Evolutionary conservation across 2,329 filamentous ascomycete species (phyloP).

Genomic region (Dactylellina drechsleri): DNA sequence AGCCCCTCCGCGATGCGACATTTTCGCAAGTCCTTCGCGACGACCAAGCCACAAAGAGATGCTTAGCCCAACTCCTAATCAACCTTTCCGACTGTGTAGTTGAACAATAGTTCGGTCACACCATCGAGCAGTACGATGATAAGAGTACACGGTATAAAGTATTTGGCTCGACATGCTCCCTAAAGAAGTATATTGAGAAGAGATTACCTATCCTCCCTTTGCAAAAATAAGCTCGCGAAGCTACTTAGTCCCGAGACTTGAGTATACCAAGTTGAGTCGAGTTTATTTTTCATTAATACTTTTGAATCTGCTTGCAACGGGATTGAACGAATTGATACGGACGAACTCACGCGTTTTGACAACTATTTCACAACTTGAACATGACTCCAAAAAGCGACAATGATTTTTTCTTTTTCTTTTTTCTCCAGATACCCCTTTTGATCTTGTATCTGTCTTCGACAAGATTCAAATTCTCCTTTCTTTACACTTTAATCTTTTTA

Average conservation of each 20-base stretch:
- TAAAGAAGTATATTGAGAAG: not conserved
- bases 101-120: slow-evolving; percentile 60
- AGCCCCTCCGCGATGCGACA: slow-evolving; percentile 97
- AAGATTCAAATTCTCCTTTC: not conserved
- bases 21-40: slow-evolving; percentile 96
- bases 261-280: too few species aligned
- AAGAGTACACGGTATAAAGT: not conserved
- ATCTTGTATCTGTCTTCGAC: not conserved
- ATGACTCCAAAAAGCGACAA: slow-evolving; percentile 9
- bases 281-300: too few species aligned
- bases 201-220: too few species aligned
- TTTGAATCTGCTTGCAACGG: too few species aligned
- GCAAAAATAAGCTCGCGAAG: not conserved
- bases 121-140: not conserved
- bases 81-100: slow-evolving; percentile 91
- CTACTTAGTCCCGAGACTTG: too few species aligned
- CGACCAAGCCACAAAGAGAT: slow-evolving; percentile 96
- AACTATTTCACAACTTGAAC: not conserved
- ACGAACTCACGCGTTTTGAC: too few species aligned
- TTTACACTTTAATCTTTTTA: slow-evolving; percentile 2
- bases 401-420: not conserved
- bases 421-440: slow-evolving; percentile 18
- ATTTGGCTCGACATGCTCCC: not conserved
- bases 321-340: too few species aligned
- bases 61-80: slow-evolving; percentile 94